Percentiles rank a stretch among this genome's conserved stretches.
These are phyloP conservation scores for Pezicula neosporulosa DNA, from an alignment of 2,329 filamentous ascomycete species.

Conservation along the genomic window DNA sequence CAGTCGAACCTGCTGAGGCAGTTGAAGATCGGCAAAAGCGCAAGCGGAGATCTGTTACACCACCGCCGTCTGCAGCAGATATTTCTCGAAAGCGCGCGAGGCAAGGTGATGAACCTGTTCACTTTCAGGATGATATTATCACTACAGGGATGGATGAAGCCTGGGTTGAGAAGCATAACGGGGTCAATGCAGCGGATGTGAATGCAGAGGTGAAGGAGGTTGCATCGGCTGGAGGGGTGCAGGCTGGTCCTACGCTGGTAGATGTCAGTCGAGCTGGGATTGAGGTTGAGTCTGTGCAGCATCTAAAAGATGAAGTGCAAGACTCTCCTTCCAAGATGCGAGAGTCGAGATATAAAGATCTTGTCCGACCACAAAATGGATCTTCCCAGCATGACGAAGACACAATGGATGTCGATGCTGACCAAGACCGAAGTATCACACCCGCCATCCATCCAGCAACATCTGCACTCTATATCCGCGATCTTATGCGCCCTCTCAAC, in stretches of 20 bases:
- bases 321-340: constrained; percentile 10
- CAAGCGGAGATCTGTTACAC: constrained; percentile 64
- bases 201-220: constrained; percentile 8
- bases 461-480: constrained; percentile 79
- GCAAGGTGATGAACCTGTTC: constrained; percentile 29
- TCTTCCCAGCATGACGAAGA: background rate
- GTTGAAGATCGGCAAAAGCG: constrained; percentile 58
- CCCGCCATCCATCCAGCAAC: constrained; percentile 71
- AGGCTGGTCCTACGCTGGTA: constrained; percentile 8
- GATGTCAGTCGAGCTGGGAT: constrained; percentile 16
- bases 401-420: constrained; percentile 10
- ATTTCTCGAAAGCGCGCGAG: constrained; percentile 53
- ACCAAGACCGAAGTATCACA: constrained; percentile 31
- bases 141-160: constrained; percentile 15
- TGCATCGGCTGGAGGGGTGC: background rate
- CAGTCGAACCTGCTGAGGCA: constrained; percentile 28
- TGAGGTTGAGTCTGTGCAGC: constrained; percentile 3
- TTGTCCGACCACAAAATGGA: constrained; percentile 28
- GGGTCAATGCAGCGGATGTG: constrained; percentile 11
- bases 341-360: constrained; percentile 44
- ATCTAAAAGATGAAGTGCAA: constrained; percentile 1
- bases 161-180: constrained; percentile 22
- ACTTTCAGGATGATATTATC: constrained; percentile 5
- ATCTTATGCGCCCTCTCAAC: constrained; percentile 85
- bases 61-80: constrained; percentile 50